Evolutionary conservation across 2,329 filamentous ascomycete species (phyloP), one percentile per base, ranked within the genome.

Genomic region (Sordariomycetes sp.): DNA sequence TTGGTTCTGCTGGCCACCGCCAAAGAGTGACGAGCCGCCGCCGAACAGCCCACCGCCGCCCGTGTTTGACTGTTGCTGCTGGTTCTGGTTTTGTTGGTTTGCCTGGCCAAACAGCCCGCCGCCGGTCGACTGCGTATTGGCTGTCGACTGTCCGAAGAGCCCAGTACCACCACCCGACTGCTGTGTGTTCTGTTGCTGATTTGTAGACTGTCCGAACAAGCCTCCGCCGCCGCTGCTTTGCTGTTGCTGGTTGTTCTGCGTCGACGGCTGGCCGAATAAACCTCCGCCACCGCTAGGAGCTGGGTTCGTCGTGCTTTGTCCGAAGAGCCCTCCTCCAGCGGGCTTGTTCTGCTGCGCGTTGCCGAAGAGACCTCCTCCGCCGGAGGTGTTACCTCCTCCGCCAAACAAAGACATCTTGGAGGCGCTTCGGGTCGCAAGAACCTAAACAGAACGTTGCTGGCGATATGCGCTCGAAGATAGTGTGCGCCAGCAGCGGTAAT

Each of bases 371-470:
- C 43, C 39, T 4, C 33, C 25, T 11, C 42, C 44, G 11, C 38
- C 25, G 28, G 36, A 9, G 17, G 14, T 28, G 25, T n/a, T 36
- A 25, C 15, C 26, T 34, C 33, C 30, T 12, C 33, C 34, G 3
- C 38, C 38, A 32, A 39, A 39, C 40, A 58, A 46, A 38, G 54
- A 53, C 55, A 58, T 58, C 42, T 36, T 42, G 36, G 34, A n/a
- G n/a, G n/a, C n/a, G n/a, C n/a, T n/a, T n/a, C n/a, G n/a, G n/a
- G n/a, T n/a, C n/a, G n/a, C n/a, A n/a, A n/a, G n/a, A n/a, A n/a
- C n/a, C n/a, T n/a, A n/a, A n/a, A n/a, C n/a, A n/a, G n/a, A n/a
- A n/a, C n/a, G n/a, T n/a, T n/a, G n/a, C n/a, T n/a, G n/a, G n/a
- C n/a, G n/a, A n/a, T n/a, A n/a, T n/a, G n/a, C n/a, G n/a, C n/a